Percentiles rank a stretch among this genome's conserved stretches.
phyloP scores from a whole-genome alignment of 2,329 filamentous ascomycete genomes.

The Tolypocladium pustulatum region DNA sequence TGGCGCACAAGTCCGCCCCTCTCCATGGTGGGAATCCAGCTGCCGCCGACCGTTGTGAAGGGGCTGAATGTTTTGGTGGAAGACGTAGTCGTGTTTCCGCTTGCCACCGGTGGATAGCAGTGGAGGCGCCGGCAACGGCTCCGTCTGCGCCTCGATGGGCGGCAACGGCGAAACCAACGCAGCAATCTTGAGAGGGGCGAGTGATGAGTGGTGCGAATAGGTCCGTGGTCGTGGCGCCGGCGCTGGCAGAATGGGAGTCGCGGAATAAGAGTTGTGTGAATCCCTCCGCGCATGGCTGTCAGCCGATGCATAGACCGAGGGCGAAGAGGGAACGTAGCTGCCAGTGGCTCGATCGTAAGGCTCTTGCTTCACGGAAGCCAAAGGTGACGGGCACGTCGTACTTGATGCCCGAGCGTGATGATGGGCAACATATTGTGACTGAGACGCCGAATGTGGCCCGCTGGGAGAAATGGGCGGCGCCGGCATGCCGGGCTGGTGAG shows the following conservation, averaged over 20 bases:
- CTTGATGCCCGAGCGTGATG: slow-evolving; percentile 14
- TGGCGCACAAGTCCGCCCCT: slow-evolving; percentile 12
- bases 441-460: slow-evolving; percentile 22
- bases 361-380: slow-evolving; percentile 19
- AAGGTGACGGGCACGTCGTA: slow-evolving; percentile 19
- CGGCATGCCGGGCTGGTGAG: slow-evolving; percentile 21
- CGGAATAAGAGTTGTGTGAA: slow-evolving; percentile 17
- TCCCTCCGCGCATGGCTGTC: slow-evolving; percentile 18
- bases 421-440: slow-evolving; percentile 24
- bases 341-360: slow-evolving; percentile 26
- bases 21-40: slow-evolving; percentile 19
- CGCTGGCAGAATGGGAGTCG: slow-evolving; percentile 16
- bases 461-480: slow-evolving; percentile 22
- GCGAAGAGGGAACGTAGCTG: slow-evolving; percentile 26
- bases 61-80: slow-evolving; percentile 18
- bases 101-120: slow-evolving; percentile 20
- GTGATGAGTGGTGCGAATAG: slow-evolving; percentile 11
- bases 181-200: slow-evolving; percentile 27
- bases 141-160: slow-evolving; percentile 23
- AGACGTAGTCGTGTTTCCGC: slow-evolving; percentile 26
- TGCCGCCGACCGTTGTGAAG: slow-evolving; percentile 28
- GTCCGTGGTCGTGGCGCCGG: slow-evolving; percentile 8
- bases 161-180: slow-evolving; percentile 22
- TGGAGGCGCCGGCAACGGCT: slow-evolving; percentile 15
- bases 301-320: slow-evolving; percentile 18